A percentile compares a stretch with the other conserved stretches of the same genome.
Conservation (phyloP, 345 rosid species). For the Durio zibethinus region DNA sequence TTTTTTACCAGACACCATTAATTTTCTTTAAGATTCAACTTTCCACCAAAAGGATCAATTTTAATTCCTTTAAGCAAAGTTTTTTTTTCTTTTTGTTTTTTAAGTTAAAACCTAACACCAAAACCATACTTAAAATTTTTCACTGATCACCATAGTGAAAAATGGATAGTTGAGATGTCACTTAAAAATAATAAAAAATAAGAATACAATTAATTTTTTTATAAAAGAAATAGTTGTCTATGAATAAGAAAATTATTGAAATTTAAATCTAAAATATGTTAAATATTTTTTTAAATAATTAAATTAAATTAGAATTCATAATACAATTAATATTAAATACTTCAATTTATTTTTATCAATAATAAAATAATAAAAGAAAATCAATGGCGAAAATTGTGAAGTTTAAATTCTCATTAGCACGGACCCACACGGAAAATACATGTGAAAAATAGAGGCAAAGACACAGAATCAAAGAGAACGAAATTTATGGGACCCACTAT, state of each 20-base stretch:
- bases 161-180: background rate
- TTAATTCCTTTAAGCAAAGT: background rate
- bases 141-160: background rate
- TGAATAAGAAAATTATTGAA: no score
- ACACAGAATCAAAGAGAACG: background rate
- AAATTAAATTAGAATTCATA: no score
- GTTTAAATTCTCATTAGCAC: background rate
- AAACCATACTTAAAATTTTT: no score
- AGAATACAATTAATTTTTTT: no score
- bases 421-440: background rate
- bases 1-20: background rate
- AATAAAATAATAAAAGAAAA: background rate
- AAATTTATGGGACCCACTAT: slow-evolving; percentile 15
- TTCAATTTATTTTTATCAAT: background rate
- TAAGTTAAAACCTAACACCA: background rate
- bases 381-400: background rate
- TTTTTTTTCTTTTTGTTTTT: background rate
- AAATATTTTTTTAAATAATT: no score
- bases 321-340: background rate
- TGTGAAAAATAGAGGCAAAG: background rate
- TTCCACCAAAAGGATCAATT: background rate
- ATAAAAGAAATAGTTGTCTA: no score
- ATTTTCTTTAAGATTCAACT: background rate
- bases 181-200: background rate
- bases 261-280: no score